Evolutionary conservation across 2,329 filamentous ascomycete genomes (phyloP).

Genomic region (Beauveria pseudobassiana): DNA sequence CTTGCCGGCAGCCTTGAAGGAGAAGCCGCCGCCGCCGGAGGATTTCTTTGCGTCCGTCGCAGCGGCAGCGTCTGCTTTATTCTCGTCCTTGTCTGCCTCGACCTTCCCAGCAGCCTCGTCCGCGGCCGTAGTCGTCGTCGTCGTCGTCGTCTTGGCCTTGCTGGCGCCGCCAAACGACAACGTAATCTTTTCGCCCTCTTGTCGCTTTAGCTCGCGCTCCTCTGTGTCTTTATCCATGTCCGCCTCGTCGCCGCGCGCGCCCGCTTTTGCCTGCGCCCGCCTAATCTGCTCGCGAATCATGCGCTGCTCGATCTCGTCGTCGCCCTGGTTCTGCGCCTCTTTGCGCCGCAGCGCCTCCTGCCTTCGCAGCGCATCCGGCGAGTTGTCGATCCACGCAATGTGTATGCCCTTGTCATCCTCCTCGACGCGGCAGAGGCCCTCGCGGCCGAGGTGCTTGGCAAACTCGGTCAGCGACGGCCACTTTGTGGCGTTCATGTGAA

Average conservation of each 20-base stretch:
- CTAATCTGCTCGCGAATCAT: slow-evolving; percentile 79
- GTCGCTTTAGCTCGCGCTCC: slow-evolving; percentile 45
- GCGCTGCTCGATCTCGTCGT: slow-evolving; percentile 81
- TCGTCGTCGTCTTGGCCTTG: slow-evolving; percentile 25
- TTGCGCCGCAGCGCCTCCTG: slow-evolving; percentile 76
- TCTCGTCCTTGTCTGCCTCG: slow-evolving; percentile 12
- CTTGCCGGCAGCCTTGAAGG: slow-evolving; percentile 58
- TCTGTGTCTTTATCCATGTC: slow-evolving; percentile 33
- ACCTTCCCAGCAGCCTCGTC: slow-evolving; percentile 17
- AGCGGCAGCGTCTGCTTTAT: slow-evolving; percentile 9
- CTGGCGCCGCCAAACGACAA: slow-evolving; percentile 52
- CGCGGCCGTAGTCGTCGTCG: slow-evolving; percentile 13
- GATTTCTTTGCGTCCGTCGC: slow-evolving; percentile 21
- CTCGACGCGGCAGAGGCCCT: slow-evolving; percentile 84
- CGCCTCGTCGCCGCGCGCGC: slow-evolving; percentile 27
- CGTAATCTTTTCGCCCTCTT: slow-evolving; percentile 70
- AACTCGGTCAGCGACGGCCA: slow-evolving; percentile 88
- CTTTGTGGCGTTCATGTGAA: slow-evolving; percentile 90
- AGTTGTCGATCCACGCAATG: slow-evolving; percentile 87
- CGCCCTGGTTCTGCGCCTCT: slow-evolving; percentile 80
- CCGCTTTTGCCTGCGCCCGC: slow-evolving; percentile 53
- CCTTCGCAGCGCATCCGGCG: slow-evolving; percentile 71
- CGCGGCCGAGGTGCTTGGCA: slow-evolving; percentile 74
- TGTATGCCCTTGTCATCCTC: slow-evolving; percentile 81
- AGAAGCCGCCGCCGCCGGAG: slow-evolving; percentile 32